phyloP scores from a whole-genome alignment of 202 grass and related monocot species.

The Panicum hallii region DNA sequence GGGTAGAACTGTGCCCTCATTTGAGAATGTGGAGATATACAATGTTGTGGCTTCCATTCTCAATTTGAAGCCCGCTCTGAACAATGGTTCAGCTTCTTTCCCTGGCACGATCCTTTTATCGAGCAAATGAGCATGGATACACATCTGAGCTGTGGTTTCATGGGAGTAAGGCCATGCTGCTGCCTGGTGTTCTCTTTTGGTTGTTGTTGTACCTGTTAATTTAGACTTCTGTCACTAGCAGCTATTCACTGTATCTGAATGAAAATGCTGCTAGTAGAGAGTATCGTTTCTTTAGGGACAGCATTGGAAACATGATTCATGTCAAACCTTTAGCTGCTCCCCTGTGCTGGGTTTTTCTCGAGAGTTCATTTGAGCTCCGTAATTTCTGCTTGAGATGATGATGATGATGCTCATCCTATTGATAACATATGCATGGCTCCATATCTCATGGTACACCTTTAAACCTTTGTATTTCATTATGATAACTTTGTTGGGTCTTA shows the following conservation, averaged over 20 bases:
- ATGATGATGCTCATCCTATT: constrained; percentile 20
- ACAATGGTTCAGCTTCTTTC: constrained; percentile 84
- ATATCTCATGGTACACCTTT: constrained; percentile 20
- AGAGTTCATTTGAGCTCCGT: neutral
- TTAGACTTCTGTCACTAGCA: constrained; percentile 32
- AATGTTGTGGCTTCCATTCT: constrained; percentile 88
- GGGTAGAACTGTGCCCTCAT: constrained; percentile 73
- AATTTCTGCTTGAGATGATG: constrained; percentile 30
- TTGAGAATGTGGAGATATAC: constrained; percentile 91
- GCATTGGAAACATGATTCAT: neutral
- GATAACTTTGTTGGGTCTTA: neutral
- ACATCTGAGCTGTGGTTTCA: neutral
- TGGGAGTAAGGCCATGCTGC: constrained; percentile 25
- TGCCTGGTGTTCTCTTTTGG: constrained; percentile 22
- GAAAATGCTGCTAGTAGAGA: constrained; percentile 31
- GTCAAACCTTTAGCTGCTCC: neutral
- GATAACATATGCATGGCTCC: constrained; percentile 10
- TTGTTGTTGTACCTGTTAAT: constrained; percentile 50
- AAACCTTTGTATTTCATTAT: constrained; percentile 22
- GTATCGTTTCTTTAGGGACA: constrained; percentile 14
- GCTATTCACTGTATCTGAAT: constrained; percentile 21
- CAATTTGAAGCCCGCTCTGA: constrained; percentile 68
- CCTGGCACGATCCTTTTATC: constrained; percentile 66
- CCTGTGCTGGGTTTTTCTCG: constrained; percentile 29
- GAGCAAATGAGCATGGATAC: constrained; percentile 46